Base-by-base conservation (phyloP, 2,329 filamentous ascomycete genomes). In the Lasiodiplodia gonubiensis region DNA sequence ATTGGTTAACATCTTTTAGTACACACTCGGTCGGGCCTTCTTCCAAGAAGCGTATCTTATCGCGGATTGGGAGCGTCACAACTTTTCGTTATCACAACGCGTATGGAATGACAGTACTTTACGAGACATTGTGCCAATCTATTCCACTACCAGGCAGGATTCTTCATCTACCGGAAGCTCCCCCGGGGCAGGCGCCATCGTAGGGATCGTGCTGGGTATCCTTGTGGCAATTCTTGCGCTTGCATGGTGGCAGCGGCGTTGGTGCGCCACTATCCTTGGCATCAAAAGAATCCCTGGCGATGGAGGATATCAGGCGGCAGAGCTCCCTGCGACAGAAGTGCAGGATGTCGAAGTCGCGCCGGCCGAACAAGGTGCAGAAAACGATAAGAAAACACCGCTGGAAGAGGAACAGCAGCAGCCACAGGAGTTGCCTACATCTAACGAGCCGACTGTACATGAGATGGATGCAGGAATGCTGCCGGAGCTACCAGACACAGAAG, bases 31-130 rank as follows among this genome's bases (percentile, higher is more conserved):
- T 5, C 51, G 51, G 2, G 23, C 51, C 14, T 33, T 54, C 51
- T 23, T 54, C 6, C 51, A 54, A 18, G 76, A 78, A 68, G 75
- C 77, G 10, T 78, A 79, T 66, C 35, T 79, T 11, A 70, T 75
- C 18, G 75, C 72, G 12, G 75, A 79, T 52, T 76, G 75, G 54
- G 74, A 74, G 27, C 68, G 70, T 21, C 53, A 67, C 30, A 77
- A 74, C 37, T 76, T 77, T 68, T 76, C 75, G 1, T 72, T 90
- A 11, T 27, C 39, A 12, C 51, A 54, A 21, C 23, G 49, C 49
- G 14, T 27, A 25, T 52, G n/a, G n/a, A 25, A 27, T 11, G n/a
- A 52, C 49, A 52, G 14, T 21, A 11, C 49, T 3, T 12, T 8
- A 27, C 49, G 11, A 33, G 6, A 11, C 7, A 33, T 33, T 33